phyloP scores from a whole-genome alignment of 805 yeast species.

The Peterozyma xylosa region DNA sequence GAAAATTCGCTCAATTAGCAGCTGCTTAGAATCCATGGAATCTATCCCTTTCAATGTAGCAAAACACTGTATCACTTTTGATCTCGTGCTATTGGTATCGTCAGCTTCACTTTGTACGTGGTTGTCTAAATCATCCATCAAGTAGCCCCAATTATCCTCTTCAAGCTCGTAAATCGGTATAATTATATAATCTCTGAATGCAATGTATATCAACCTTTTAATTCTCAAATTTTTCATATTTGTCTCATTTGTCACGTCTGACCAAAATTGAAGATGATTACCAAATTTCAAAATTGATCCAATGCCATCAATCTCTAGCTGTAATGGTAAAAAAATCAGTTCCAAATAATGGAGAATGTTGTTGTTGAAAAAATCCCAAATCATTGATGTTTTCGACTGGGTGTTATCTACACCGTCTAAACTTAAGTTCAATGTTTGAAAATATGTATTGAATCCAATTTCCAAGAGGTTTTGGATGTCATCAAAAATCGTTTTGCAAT shows the following conservation, averaged over 20 bases:
- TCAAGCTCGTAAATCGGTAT: slow-evolving; percentile 43
- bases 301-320: slow-evolving; percentile 29
- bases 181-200: slow-evolving; percentile 46
- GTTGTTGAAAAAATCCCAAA: slow-evolving; percentile 55
- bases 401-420: slow-evolving; percentile 15
- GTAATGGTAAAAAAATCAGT: slow-evolving; percentile 56
- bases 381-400: slow-evolving; percentile 26
- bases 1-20: too few species aligned
- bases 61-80: background rate
- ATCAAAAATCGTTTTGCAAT: slow-evolving; percentile 27
- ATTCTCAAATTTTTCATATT: slow-evolving; percentile 1
- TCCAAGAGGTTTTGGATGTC: slow-evolving; percentile 39
- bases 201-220: slow-evolving; percentile 24
- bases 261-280: slow-evolving; percentile 2
- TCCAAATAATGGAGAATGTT: slow-evolving; percentile 49
- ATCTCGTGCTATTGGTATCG: slow-evolving; percentile 3
- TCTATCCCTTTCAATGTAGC: background rate
- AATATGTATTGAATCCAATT: slow-evolving; percentile 27
- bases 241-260: background rate
- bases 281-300: slow-evolving; percentile 18
- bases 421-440: slow-evolving; percentile 19
- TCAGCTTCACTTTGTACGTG: background rate
- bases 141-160: background rate
- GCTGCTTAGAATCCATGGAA: background rate
- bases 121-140: background rate